Base-by-base conservation (phyloP, 2,329 filamentous ascomycete genomes). In the Cladophialophora psammophila region DNA sequence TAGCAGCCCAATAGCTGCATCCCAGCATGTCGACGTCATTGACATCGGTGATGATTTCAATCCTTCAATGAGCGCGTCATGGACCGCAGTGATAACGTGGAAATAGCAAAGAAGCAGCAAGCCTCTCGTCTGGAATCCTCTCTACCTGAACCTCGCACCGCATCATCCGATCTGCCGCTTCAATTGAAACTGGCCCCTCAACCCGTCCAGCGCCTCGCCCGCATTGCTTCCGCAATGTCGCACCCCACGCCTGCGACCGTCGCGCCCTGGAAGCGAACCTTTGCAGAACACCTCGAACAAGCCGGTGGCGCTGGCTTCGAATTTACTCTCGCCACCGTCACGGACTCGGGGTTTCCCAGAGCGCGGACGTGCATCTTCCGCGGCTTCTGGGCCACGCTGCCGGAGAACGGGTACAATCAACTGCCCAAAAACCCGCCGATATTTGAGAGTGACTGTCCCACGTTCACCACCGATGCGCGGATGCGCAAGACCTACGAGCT, bases 401-500 rank as follows among this genome's bases (percentile, higher is more conserved):
- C 90, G 3, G 83, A 83, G 60, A 92, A 94, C 79, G 86, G 88
- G 52, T 88, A 89, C 77, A 94, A 95, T 78, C 81, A 87, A 38
- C 90, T 92, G 2, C 84, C 88, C 69, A 83, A 84, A 69, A 97
- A 97, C 77, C 89, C 91, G 4, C 72, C 80, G 6, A 80, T 87
- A 0, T 97, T 87, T 76, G 89, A 91, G 74, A 92, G 88, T 73
- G 93, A 98, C 71, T 81, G 94, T 72, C 86, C 91, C 2, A 90
- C 91, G 0, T 90, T 97, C 75, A 97, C 94, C 0, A 97, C 93
- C 0, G 95, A 98, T 78, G 87, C 87, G 8, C 87, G 94, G 54
- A 97, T 96, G 92, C 86, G 89, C 67, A 98, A 98, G 82, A 83
- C 91, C 0, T 82, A 83, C 2, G 90, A 97, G 78, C 79, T 98